Base-by-base conservation (phyloP, 768 basidiomycete genomes). In the Lactarius sanguifluus region DNA sequence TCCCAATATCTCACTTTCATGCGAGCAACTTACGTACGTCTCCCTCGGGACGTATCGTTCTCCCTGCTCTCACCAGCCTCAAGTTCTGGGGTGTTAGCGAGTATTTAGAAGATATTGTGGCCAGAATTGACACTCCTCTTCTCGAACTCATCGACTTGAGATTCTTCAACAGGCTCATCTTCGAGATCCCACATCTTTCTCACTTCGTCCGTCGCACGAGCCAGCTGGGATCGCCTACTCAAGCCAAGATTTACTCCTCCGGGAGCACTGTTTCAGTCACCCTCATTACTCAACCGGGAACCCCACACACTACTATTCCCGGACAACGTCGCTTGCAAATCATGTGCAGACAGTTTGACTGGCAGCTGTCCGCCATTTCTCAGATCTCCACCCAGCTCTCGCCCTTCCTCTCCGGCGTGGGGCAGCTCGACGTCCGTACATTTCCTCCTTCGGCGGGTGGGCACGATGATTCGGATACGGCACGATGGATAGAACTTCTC, bases 401-500 rank as follows among this genome's bases (percentile, higher is more conserved):
- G 5, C 59, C 40, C 28, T 15, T 45, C 13, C 41, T 61, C 13
- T 36, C 59, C 59, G 55, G 7, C 8, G 59, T 56, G 30, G 6
- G 2, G 5, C 9, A 7, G n/a, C 54, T 65, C 32, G 9, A n/a
- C 40, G 20, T 64, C 12, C 23, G 45, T 20, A 3, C 7, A 7
- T 6, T 13, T 8, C 13, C 25, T 23, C 6, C 25, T 20, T 8
- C 20, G 23, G 32, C 5, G 1, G 13, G 25, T 52, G 28, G 36
- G 10, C 20, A 38, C 18, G 65, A 20, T 13, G 58, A 59, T 1
- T 30, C 55, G n/a, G 58, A 57, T n/a, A 7, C 43, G 12, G 18
- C 38, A 20, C 64, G 47, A 16, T 64, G 36, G 50, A 12, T 64
- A n/a, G 58, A 59, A 8, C n/a, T 64, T 43, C 54, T 64, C 32